Percentiles rank a stretch among this genome's conserved stretches.
These are phyloP conservation scores for Brassica balearica DNA, from an alignment of 441 rosid species.

Conservation along the genomic window DNA sequence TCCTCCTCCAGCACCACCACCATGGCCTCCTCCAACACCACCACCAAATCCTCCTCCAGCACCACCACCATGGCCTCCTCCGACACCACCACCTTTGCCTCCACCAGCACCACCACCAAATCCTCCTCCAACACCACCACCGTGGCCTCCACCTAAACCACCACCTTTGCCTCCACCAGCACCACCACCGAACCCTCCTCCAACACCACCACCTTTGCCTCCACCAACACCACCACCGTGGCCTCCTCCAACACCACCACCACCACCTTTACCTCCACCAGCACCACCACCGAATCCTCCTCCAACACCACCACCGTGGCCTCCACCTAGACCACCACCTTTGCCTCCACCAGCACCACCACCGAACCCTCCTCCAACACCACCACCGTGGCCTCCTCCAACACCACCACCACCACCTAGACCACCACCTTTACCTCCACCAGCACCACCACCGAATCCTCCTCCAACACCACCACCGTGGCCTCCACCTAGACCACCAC, in stretches of 20 bases:
- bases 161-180: constrained; percentile 38
- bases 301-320: constrained; percentile 35
- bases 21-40: constrained; percentile 22
- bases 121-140: constrained; percentile 42
- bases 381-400: constrained; percentile 28
- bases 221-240: constrained; percentile 42
- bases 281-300: constrained; percentile 43
- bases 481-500: constrained; percentile 34
- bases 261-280: constrained; percentile 41
- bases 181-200: constrained; percentile 41
- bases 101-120: constrained; percentile 37
- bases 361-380: constrained; percentile 42
- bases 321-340: constrained; percentile 34
- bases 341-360: constrained; percentile 42
- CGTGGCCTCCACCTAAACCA: constrained; percentile 35
- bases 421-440: constrained; percentile 44
- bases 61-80: constrained; percentile 39
- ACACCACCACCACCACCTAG: too few relatives aligned
- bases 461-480: constrained; percentile 38
- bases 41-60: constrained; percentile 38
- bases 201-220: constrained; percentile 42
- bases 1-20: constrained; percentile 43
- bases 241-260: background rate
- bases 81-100: constrained; percentile 38
- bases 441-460: constrained; percentile 41